Evolutionary conservation across 768 basidiomycete genomes (phyloP), one percentile per base, ranked within the genome.

Genomic region (Tulasnella sp.): DNA sequence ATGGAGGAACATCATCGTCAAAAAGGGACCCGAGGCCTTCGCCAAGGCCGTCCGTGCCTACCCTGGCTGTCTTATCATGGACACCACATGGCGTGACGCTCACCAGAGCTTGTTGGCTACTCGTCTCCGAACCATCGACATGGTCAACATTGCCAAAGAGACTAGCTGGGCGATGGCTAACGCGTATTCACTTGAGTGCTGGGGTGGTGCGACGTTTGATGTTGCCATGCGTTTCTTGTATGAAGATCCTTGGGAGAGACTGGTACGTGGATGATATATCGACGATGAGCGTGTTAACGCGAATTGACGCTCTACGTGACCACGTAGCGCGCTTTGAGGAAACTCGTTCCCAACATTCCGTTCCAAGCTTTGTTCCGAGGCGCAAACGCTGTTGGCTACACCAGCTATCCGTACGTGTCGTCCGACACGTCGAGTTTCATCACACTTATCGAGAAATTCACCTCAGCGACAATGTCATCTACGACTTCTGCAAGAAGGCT

Each of bases 141-240:
- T 99, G 90, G 93, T 90, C 79, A 98, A 97, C 85, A 98, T 99
- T 78, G 97, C 97, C 73, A 97, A 93, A 83, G 96, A 97, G 87
- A 99, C 97, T 0, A 94, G 92, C 81, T 92, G 93, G 82, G 97
- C 97, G 1, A 87, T 99, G 58, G 90, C 93, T 34, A 99, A 99
- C 81, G 94, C 97, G 9, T 99, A 94, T 86, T 93, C 93, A 82
- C 84, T 99, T 78, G 97, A 99, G 83, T 98, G 96, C 86, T 99
- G 97, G 97, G 97, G 97, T 81, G 96, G 96, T 78, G 96, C 97
- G 45, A 99, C 97, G 2, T 99, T 99, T 82, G 97, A 99, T 83
- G 97, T 99, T 71, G 93, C 97, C 31, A 97, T 98, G 96, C 91
- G 97, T 67, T 99, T 99, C 91, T 84, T 99, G 82, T 99, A 99